Evolutionary conservation across 768 basidiomycete species (phyloP).

Genomic region (Amanita jacksonii): DNA sequence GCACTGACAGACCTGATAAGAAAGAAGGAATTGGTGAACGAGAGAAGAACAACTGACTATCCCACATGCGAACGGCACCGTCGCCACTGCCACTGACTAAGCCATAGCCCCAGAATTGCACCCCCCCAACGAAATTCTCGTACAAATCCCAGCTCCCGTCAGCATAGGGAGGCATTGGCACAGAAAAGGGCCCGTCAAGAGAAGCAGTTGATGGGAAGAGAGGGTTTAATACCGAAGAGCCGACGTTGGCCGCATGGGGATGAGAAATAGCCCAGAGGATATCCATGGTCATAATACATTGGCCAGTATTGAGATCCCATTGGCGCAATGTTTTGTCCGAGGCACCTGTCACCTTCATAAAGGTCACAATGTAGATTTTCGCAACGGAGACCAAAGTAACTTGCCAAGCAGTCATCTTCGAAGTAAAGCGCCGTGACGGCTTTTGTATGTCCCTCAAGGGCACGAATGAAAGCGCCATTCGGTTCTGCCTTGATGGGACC

Average conservation of each 20-base stretch:
- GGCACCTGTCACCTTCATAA: conserved; percentile 81
- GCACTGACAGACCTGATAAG: conserved; percentile 46
- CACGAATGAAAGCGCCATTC: conserved; percentile 56
- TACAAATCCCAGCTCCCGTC: conserved; percentile 94
- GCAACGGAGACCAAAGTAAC: conserved; percentile 15
- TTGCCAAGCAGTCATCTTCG: conserved; percentile 86
- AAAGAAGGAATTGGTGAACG: neutral
- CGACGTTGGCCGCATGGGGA: conserved; percentile 41
- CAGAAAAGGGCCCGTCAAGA: conserved; percentile 57
- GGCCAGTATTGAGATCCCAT: conserved; percentile 95
- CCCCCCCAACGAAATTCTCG: conserved; percentile 93
- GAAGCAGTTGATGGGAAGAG: conserved; percentile 45
- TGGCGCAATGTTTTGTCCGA: conserved; percentile 97
- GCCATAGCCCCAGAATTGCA: conserved; percentile 98
- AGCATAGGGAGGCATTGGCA: conserved; percentile 79
- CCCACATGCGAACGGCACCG: conserved; percentile 98
- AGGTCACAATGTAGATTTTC: conserved; percentile 12
- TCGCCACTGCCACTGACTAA: conserved; percentile 96
- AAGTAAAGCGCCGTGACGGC: conserved; percentile 92
- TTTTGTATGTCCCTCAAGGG: conserved; percentile 87
- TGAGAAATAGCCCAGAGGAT: conserved; percentile 99
- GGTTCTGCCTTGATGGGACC: conserved; percentile 22
- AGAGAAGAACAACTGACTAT: conserved; percentile 58
- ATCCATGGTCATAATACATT: conserved; percentile 99
- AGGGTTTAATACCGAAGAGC: conserved; percentile 30